Evolutionary conservation across 2,329 filamentous ascomycete species (phyloP).

Genomic region (Parastagonospora avenae): DNA sequence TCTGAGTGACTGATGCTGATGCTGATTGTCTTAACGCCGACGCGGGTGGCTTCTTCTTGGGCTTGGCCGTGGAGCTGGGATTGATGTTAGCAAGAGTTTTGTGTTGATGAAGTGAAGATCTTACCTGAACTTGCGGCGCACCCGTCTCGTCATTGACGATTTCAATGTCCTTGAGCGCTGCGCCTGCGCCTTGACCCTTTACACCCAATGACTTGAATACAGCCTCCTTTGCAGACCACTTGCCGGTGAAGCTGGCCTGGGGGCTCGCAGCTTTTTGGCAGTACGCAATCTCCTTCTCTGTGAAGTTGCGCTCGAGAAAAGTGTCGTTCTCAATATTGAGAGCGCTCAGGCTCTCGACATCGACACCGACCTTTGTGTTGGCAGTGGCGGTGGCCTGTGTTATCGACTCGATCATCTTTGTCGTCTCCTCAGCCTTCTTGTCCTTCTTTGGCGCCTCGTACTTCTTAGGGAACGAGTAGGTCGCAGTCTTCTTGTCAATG

Average conservation of each 20-base stretch:
- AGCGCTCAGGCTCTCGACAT: constrained; percentile 85
- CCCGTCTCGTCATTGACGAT: constrained; percentile 81
- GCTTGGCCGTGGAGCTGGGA: constrained; percentile 83
- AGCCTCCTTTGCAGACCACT: constrained; percentile 97
- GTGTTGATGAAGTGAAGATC: constrained; percentile 42
- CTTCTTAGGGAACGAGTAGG: constrained; percentile 70
- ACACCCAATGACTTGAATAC: constrained; percentile 98
- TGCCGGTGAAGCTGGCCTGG: constrained; percentile 89
- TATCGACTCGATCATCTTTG: constrained; percentile 77
- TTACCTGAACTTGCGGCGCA: constrained; percentile 82
- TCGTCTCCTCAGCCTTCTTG: constrained; percentile 63
- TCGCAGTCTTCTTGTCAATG: constrained; percentile 82
- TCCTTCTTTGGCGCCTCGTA: constrained; percentile 67
- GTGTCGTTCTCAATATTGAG: constrained; percentile 94
- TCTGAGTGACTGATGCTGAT: constrained; percentile 98
- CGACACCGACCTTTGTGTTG: constrained; percentile 83
- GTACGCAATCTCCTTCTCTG: constrained; percentile 79
- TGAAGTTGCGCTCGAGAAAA: constrained; percentile 95
- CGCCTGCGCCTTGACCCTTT: constrained; percentile 82
- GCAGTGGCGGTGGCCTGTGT: constrained; percentile 65
- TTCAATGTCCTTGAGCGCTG: constrained; percentile 92
- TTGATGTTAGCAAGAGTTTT: not conserved
- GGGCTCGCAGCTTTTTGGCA: constrained; percentile 79
- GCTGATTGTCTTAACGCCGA: constrained; percentile 84
- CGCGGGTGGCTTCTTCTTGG: constrained; percentile 79